Percentiles rank a stretch among this genome's conserved stretches.
phyloP scores from a whole-genome alignment of 176 grass and related monocot genomes.

The Ensete ventricosum region DNA sequence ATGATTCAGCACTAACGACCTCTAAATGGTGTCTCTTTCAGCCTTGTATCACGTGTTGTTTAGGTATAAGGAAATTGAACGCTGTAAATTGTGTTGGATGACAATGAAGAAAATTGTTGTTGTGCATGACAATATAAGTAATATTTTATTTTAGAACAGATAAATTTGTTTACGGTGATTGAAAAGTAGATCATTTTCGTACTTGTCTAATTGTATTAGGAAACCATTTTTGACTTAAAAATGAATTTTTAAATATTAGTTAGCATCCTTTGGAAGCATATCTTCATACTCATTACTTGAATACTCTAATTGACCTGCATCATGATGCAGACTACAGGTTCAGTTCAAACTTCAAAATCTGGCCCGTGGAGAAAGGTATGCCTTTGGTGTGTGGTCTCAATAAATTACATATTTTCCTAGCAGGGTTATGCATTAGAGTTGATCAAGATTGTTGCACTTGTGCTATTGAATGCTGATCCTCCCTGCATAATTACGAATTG shows the following conservation, averaged over 20 bases:
- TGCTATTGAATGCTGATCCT: too few species aligned
- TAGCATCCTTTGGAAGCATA: not conserved
- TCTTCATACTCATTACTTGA: not conserved
- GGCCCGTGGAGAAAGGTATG: slow-evolving; percentile 2
- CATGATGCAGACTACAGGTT: not conserved
- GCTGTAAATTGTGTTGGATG: not conserved
- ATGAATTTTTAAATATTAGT: not conserved
- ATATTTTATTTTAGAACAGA: not conserved
- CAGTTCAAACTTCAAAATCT: slow-evolving; percentile 2
- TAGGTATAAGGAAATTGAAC: not conserved
- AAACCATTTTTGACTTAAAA: not conserved
- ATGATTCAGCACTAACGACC: not conserved
- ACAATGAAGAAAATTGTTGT: not conserved
- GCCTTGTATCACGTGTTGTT: not conserved
- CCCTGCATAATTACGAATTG: too few species aligned
- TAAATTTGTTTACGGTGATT: not conserved
- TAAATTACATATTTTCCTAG: too few species aligned
- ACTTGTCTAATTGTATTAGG: not conserved
- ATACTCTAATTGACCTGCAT: not conserved
- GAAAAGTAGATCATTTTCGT: not conserved
- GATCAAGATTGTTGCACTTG: too few species aligned
- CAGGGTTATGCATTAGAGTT: too few species aligned
- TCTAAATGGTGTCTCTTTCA: not conserved
- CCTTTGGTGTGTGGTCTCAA: not conserved
- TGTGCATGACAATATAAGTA: not conserved